Conservation (phyloP, 2,329 filamentous ascomycete species). For the Byssochlamys sp. region DNA sequence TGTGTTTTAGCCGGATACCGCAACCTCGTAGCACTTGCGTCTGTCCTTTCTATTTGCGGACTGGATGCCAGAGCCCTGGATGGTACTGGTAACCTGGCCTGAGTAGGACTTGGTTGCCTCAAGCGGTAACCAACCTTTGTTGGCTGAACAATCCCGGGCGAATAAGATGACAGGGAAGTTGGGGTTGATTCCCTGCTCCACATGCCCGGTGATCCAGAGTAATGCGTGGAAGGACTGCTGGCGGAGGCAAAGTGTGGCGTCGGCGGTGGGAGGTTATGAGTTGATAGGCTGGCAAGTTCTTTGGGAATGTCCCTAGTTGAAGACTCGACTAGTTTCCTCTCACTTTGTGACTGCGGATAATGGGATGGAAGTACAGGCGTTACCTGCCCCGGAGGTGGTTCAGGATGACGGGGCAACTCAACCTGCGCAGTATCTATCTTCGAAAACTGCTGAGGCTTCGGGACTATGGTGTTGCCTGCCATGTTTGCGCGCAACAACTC, state of each 20-base stretch:
- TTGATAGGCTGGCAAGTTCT: slow-evolving; percentile 31
- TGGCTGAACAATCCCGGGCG: slow-evolving; percentile 37
- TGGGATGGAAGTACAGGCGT: slow-evolving; percentile 7
- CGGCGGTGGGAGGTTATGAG: slow-evolving; percentile 28
- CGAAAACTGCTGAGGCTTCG: slow-evolving; percentile 12
- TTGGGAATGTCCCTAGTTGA: slow-evolving; percentile 20
- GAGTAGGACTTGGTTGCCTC: slow-evolving; percentile 18
- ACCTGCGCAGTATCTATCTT: slow-evolving; percentile 8
- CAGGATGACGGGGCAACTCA: slow-evolving; percentile 6
- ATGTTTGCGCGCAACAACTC: neutral
- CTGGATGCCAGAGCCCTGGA: neutral
- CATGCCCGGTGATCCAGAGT: slow-evolving; percentile 37
- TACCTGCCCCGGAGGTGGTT: slow-evolving; percentile 4
- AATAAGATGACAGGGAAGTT: slow-evolving; percentile 41
- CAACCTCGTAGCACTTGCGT: slow-evolving; percentile 8
- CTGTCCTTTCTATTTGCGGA: slow-evolving; percentile 8
- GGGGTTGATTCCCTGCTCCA: slow-evolving; percentile 42
- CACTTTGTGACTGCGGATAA: slow-evolving; percentile 8
- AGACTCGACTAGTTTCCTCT: slow-evolving; percentile 9
- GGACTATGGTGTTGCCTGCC: slow-evolving; percentile 1
- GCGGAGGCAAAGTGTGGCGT: slow-evolving; percentile 30
- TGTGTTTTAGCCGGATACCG: slow-evolving; percentile 5
- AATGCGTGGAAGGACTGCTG: slow-evolving; percentile 38
- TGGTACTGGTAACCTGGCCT: slow-evolving; percentile 2
- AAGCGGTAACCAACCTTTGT: slow-evolving; percentile 26